Percentiles rank a stretch among this genome's conserved stretches.
Conservation (phyloP, 2,329 filamentous ascomycete genomes). For the Nigrospora sphaerica region DNA sequence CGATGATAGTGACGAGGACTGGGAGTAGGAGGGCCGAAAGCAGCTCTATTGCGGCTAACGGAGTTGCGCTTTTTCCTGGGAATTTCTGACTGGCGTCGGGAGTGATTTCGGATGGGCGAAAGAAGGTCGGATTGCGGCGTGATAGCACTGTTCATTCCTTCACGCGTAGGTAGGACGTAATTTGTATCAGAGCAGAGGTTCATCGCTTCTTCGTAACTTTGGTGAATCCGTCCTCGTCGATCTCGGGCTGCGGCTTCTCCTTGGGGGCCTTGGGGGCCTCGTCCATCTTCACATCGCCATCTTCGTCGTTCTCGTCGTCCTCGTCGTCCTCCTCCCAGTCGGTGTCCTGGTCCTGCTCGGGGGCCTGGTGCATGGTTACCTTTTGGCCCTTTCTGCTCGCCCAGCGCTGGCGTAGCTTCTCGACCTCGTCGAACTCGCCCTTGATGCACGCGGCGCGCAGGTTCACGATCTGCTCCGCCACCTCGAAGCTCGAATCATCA, state of each 20-base stretch:
- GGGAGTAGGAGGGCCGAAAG: slow-evolving; percentile 17
- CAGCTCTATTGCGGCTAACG: not conserved
- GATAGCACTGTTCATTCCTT: slow-evolving; percentile 15
- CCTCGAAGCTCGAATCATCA: slow-evolving; percentile 72
- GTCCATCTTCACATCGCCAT: slow-evolving; percentile 58
- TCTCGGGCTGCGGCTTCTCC: slow-evolving; percentile 61
- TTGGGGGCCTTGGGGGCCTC: slow-evolving; percentile 56
- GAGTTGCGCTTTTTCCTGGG: slow-evolving; percentile 4
- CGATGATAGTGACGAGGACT: slow-evolving; percentile 60
- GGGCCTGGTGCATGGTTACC: slow-evolving; percentile 30
- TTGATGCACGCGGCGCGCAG: slow-evolving; percentile 57
- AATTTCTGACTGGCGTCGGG: slow-evolving; percentile 11
- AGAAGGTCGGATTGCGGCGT: slow-evolving; percentile 10
- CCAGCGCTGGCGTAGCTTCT: slow-evolving; percentile 57
- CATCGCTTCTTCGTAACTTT: slow-evolving; percentile 62
- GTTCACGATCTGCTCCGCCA: slow-evolving; percentile 66
- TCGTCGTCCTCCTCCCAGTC: slow-evolving; percentile 42
- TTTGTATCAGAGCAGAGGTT: slow-evolving; percentile 1
- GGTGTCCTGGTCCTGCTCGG: slow-evolving; percentile 25
- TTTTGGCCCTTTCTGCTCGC: slow-evolving; percentile 53
- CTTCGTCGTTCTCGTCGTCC: slow-evolving; percentile 55
- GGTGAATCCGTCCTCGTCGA: slow-evolving; percentile 78
- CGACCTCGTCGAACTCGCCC: slow-evolving; percentile 60
- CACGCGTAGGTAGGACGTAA: not conserved
- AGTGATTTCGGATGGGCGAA: slow-evolving; percentile 9